Conservation (phyloP, 345 rosid genomes). For the Citrus hindsii region DNA sequence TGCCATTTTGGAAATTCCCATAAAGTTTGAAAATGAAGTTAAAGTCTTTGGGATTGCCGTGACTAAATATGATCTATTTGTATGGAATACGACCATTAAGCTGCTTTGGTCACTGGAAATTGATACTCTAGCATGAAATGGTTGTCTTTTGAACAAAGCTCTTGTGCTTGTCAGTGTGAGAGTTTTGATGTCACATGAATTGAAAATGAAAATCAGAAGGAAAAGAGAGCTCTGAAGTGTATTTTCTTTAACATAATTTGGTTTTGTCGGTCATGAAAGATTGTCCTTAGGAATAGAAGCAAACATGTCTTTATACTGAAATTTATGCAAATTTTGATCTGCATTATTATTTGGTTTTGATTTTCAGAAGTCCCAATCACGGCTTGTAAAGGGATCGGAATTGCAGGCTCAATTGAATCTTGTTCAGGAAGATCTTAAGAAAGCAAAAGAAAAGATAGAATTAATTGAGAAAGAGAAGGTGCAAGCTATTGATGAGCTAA, state of each 20-base stretch:
- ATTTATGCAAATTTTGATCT: conserved; percentile 8
- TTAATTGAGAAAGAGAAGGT: conserved; percentile 75
- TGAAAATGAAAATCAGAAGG: background rate
- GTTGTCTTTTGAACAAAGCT: background rate
- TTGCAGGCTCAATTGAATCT: conserved; percentile 57
- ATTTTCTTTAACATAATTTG: background rate
- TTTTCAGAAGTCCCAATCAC: conserved; percentile 59
- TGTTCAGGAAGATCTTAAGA: conserved; percentile 86
- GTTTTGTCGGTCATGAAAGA: background rate
- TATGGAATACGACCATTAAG: background rate
- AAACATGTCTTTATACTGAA: background rate
- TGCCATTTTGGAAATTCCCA: background rate
- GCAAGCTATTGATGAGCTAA: conserved; percentile 65
- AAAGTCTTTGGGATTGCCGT: background rate
- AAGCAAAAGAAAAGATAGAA: conserved; percentile 66
- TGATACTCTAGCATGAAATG: background rate
- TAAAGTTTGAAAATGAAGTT: background rate
- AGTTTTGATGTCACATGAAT: background rate
- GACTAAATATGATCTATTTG: background rate
- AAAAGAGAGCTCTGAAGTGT: background rate
- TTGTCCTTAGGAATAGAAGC: background rate
- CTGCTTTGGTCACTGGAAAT: background rate
- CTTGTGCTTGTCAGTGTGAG: background rate
- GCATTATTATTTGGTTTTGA: conserved; percentile 22
- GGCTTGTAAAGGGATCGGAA: conserved; percentile 58